Base-by-base conservation (phyloP, 1,284 basidiomycete species). In the Leccinum fallax region DNA sequence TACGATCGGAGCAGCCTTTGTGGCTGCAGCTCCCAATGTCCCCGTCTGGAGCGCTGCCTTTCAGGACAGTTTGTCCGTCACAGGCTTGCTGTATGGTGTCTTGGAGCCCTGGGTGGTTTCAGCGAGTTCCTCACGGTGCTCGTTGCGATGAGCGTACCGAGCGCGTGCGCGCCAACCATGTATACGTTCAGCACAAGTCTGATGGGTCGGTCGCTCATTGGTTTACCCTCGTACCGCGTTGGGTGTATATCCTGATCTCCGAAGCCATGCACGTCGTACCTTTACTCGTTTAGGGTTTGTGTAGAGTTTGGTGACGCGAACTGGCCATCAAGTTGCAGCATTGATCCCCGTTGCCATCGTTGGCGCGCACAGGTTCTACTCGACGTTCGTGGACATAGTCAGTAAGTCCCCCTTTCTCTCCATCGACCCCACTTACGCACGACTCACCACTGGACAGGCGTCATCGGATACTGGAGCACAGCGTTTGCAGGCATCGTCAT, bases 151-250 rank as follows among this genome's bases (percentile, higher is more conserved):
- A 81, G 79, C 9, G 76, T 83, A n/a, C 79, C 84, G 0, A 82
- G 83, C 52, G 80, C 82, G 11, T 81, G 87, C 66, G 90, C 88
- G 13, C 88, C 89, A 3, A 88, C 84, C 15, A 90, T 93, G 83
- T 93, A 93, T 71, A 87, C 87, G 3, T 90, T 88, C 66, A 88
- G 89, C 21, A 84, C 87, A 52, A 89, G 86, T 63, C 82, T 90
- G 65, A 90, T 92, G 26, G 26, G 83, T 83, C 90, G 9, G 78
- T 90, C 19, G 61, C 85, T 28, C 57, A 40, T 38, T 67, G 67
- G 65, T 82, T 85, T 63, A 74, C 80, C 19, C 74, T 77, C 40
- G 78, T 94, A 4, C 93, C 93, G 3, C 81, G 92, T 60, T 93
- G 89, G 76, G 77, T 92, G 38, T 84, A 89, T 66, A 84, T 92